Conservation (phyloP, 1,284 basidiomycete genomes). For the Vanrija sp. region DNA sequence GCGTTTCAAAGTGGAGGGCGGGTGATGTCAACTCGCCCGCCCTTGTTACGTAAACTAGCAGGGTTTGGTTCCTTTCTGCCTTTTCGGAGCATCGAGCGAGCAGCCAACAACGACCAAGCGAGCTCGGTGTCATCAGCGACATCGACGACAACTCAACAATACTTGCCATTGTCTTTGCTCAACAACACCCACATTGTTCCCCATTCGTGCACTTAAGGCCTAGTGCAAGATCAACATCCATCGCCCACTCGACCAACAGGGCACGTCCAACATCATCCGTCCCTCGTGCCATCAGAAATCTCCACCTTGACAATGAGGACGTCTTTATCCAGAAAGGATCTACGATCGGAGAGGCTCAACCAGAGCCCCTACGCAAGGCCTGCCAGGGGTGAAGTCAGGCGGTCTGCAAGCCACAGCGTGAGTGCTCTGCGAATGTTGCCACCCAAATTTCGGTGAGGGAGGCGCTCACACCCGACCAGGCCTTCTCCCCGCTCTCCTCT, state of each 20-base stretch:
- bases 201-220: too few species aligned
- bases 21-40: background rate
- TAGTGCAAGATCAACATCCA: too few species aligned
- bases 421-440: too few species aligned
- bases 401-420: too few species aligned
- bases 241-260: too few species aligned
- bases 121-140: too few species aligned
- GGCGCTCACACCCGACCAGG: background rate
- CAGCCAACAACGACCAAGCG: too few species aligned
- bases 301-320: conserved; percentile 25
- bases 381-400: background rate
- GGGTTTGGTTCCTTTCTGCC: background rate
- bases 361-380: conserved; percentile 31
- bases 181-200: too few species aligned
- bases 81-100: too few species aligned
- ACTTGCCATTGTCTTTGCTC: too few species aligned
- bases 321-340: conserved; percentile 30
- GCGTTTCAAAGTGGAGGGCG: too few species aligned
- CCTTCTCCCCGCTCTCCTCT: conserved; percentile 1
- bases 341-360: conserved; percentile 28
- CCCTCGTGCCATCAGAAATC: background rate
- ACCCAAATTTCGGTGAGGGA: background rate
- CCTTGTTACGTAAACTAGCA: conserved; percentile 1
- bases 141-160: too few species aligned
- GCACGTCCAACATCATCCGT: background rate